Base-by-base conservation (phyloP, 148 eudicot species). In the Amaranthus hypochondriacus region DNA sequence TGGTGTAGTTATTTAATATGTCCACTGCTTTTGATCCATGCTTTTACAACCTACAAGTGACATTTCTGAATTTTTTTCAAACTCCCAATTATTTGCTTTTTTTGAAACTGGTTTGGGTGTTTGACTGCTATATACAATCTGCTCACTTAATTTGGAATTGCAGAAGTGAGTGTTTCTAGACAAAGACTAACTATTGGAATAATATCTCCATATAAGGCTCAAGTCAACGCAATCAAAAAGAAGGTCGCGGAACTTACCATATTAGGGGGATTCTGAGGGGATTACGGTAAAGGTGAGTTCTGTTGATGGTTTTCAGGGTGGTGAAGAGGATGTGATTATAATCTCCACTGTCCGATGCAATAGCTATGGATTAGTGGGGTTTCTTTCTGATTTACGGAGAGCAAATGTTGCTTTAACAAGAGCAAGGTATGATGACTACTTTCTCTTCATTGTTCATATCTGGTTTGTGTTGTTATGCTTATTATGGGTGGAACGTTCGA, bases 241-340 rank as follows among this genome's bases (percentile, higher is more conserved):
- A 84, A 73, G 66, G 68, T 87, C 62, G 68, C 76, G 14, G 69
- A 56, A 15, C 82, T 68, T 71, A 82, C 67, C 43, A 80, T 72
- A 52, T 68, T 79, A 47, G 62, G 3, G 3, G 18, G 47, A 49
- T 39, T n/a, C 66, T n/a, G 82, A 67, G 48, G 64, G 74, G 42
- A 74, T 87, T 56, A 48, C 57, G 4, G 85, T 89, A 52, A 79
- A 76, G 46, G 89, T 85, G 55, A 83, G 84, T 49, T 80, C 90
- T 10, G 76, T 89, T 39, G 93, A 89, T 72, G 93, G 90, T 42
- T 89, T 87, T 73, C 93, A 89, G 68, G 93, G 93, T 11, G 90
- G 90, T 15, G 93, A 89, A 62, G 89, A 85, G 63, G 93, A 89
- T 61, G 73, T 89, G 0, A 75, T 89, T 42, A 86, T 89, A 49